A percentile compares a stretch with the other conserved stretches of the same genome.
Conservation (phyloP, 192 early-diverging fungal species). For the Glomus cerebriforme region DNA sequence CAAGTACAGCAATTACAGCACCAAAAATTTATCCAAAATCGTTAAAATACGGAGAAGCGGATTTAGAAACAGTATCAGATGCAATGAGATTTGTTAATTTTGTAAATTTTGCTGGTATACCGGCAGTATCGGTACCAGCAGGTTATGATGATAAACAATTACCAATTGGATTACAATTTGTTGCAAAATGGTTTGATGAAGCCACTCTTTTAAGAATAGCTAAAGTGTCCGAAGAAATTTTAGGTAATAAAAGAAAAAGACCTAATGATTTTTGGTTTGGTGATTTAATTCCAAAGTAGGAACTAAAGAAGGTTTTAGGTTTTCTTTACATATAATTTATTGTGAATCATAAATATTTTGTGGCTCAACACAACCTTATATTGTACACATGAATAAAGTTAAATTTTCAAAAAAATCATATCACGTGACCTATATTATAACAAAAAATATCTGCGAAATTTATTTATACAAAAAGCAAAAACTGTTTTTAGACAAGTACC, state of each 20-base stretch:
- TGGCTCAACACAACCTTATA: no score
- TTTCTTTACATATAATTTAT: no score
- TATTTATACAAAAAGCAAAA: no score
- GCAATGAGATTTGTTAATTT: slow-evolving; percentile 62
- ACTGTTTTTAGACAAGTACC: no score
- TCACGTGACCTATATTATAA: no score
- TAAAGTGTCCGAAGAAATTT: slow-evolving; percentile 50
- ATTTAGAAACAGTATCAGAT: slow-evolving; percentile 51
- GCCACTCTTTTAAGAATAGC: slow-evolving; percentile 62
- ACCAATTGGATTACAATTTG: slow-evolving; percentile 69
- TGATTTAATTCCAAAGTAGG: background rate
- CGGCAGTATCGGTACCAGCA: slow-evolving; percentile 61
- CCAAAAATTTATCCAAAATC: slow-evolving; percentile 52
- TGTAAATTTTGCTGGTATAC: slow-evolving; percentile 67
- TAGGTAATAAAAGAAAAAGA: slow-evolving; percentile 39
- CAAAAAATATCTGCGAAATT: no score
- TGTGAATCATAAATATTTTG: no score
- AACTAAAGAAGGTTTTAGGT: no score
- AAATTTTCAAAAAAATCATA: no score
- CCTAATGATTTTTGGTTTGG: slow-evolving; percentile 34
- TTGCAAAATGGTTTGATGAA: slow-evolving; percentile 71
- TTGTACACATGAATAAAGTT: no score
- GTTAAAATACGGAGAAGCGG: slow-evolving; percentile 50
- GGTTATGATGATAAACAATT: slow-evolving; percentile 56
- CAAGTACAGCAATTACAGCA: slow-evolving; percentile 57